A percentile compares a stretch with the other conserved stretches of the same genome.
phyloP scores from a whole-genome alignment of 1,284 basidiomycete species.

The Mrakiaceae sp. region DNA sequence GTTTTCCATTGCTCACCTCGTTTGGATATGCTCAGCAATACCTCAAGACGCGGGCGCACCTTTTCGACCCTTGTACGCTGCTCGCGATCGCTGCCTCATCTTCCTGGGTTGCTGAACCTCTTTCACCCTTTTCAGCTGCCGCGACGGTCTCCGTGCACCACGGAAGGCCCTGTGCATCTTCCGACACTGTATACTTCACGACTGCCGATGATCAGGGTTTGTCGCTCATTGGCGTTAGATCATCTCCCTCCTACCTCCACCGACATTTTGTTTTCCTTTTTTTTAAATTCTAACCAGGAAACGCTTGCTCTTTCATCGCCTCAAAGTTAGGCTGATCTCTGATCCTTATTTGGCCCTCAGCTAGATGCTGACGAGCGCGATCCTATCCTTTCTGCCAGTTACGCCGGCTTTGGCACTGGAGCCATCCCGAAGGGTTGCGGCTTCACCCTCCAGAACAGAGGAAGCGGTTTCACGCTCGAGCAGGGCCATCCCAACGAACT shows the following conservation, averaged over 20 bases:
- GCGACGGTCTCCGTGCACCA: slow-evolving; percentile 30
- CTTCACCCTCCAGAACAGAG: slow-evolving; percentile 80
- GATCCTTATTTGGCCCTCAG: not conserved
- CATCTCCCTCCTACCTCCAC: not conserved
- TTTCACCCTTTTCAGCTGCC: not conserved
- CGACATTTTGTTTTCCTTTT: not conserved
- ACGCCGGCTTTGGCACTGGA: slow-evolving; percentile 28
- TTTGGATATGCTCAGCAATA: slow-evolving; percentile 48
- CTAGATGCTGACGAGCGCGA: no score
- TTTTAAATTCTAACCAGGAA: slow-evolving; percentile 42
- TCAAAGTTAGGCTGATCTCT: slow-evolving; percentile 70
- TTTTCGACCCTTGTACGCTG: slow-evolving; percentile 56
- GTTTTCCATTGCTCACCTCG: no score
- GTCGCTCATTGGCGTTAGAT: not conserved
- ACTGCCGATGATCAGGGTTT: slow-evolving; percentile 61
- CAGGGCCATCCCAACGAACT: slow-evolving; percentile 74
- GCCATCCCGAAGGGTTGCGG: slow-evolving; percentile 86
- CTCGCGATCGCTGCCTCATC: no score
- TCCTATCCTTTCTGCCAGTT: not conserved
- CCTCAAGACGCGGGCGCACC: slow-evolving; percentile 60
- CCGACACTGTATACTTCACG: slow-evolving; percentile 89
- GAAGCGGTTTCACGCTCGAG: slow-evolving; percentile 65
- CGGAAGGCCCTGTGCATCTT: slow-evolving; percentile 67
- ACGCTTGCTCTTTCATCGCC: slow-evolving; percentile 81
- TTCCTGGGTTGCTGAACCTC: no score